phyloP scores from a whole-genome alignment of 1,284 basidiomycete genomes.

The Sporisorium sorghi region DNA sequence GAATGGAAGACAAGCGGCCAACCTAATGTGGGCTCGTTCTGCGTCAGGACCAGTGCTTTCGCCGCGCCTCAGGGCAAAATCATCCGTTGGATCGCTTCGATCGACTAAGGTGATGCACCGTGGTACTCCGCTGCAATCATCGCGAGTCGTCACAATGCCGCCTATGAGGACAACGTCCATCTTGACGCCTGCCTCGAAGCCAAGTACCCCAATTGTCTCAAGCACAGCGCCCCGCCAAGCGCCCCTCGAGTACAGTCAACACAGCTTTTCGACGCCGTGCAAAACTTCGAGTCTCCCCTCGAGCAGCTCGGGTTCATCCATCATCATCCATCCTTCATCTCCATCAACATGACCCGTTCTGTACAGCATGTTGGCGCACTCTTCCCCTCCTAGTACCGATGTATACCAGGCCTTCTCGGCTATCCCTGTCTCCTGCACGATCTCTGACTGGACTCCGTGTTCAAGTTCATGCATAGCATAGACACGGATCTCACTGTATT shows the following conservation, averaged over 20 bases:
- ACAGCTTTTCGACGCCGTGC: not conserved
- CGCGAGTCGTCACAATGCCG: conserved; percentile 35
- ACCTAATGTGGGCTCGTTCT: conserved; percentile 30
- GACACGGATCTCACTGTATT: conserved; percentile 4
- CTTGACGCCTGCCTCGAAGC: not conserved
- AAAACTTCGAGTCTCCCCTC: conserved; percentile 7
- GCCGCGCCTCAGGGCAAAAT: conserved; percentile 11
- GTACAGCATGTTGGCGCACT: not conserved
- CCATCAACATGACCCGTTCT: conserved; percentile 8
- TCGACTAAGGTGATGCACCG: conserved; percentile 1
- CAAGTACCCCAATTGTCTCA: not conserved
- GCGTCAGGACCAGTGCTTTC: conserved; percentile 31
- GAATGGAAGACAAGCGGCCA: not conserved
- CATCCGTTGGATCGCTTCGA: conserved; percentile 20
- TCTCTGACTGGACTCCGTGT: not conserved
- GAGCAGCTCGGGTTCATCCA: conserved; percentile 27
- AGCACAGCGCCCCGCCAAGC: not conserved
- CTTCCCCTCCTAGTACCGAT: not conserved
- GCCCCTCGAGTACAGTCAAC: not conserved
- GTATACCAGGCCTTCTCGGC: not conserved
- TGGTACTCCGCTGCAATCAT: conserved; percentile 3
- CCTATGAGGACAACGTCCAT: not conserved
- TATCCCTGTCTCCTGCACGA: not conserved
- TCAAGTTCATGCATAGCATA: not conserved
- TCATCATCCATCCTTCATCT: conserved; percentile 25